Evolutionary conservation across 352 stramenopile species (phyloP), one percentile per base, ranked within the genome.

Genomic region (Phytophthora pini): DNA sequence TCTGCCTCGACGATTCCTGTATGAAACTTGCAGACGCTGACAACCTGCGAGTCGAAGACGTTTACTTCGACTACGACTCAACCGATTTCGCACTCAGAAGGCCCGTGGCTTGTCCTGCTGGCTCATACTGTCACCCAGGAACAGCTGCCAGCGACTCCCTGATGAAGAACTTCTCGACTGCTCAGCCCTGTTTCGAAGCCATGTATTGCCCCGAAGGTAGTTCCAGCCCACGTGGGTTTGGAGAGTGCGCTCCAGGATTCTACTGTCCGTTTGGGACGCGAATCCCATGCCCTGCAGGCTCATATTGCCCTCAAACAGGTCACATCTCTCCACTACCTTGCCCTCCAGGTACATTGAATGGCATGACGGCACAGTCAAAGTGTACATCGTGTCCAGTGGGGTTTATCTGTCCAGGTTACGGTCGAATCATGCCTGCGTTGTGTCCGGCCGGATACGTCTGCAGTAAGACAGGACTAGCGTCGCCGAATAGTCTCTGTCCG

Each of bases 371-470:
- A 10, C 95, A 98, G 62, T 56, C 76, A 1, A 78, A 85, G 48
- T 99, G 97, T 70, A 94, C 80, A 0, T 48, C 58, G 0, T 99
- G 97, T 68, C 92, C 90, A 0, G 77, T 92, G 15, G 95, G 97
- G 20, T 98, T 94, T 68, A 96, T 98, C 17, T 99, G 97, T 64
- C 95, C 96, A 22, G 90, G 90, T 13, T 98, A 97, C 65, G 94
- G 94, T 34, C 84, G 95, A 5, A 61, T 97, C n/a, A 74, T 95
- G 56, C 96, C 96, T 22, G 87, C 87, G 0, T 87, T 98, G 24
- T 99, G 96, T 70, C 88, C 93, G 8, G 62, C 90, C 24, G 95
- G 97, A 4, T 98, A 95, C 56, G 91, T 98, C 0, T 99, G 97
- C 66, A 97, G 84, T 52, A 93, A 88, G 50, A 65, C 76, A 26